Percentiles rank a stretch among this genome's conserved stretches.
Evolutionary conservation across 23 red algal genomes (phyloP).

Genomic region (Gracilaria gracilis): DNA sequence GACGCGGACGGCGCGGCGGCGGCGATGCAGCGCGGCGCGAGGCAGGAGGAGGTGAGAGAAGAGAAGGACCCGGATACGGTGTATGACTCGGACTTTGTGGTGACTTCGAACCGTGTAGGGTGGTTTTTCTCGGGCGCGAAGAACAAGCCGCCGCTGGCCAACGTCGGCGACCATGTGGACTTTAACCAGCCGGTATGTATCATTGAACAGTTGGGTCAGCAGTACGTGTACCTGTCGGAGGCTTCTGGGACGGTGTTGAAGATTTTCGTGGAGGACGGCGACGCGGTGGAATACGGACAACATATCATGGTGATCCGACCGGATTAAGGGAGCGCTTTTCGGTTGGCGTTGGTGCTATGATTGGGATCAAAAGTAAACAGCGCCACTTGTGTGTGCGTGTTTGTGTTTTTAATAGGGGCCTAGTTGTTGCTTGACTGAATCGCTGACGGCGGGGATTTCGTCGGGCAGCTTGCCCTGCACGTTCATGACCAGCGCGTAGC

Average conservation of each 20-base stretch:
- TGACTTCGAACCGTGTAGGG: conserved; percentile 84
- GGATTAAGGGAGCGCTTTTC: conserved; percentile 57
- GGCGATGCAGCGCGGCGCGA: not conserved
- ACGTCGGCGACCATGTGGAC: conserved; percentile 80
- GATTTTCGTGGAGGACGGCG: conserved; percentile 93
- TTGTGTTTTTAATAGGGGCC: conserved; percentile 61
- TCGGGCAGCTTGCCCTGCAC: conserved; percentile 81
- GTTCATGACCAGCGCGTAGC: conserved; percentile 75
- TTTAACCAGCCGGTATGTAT: conserved; percentile 92
- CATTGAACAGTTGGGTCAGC: conserved; percentile 91
- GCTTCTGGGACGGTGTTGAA: conserved; percentile 84
- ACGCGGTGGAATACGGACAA: conserved; percentile 87
- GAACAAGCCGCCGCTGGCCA: conserved; percentile 86
- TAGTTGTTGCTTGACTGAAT: conserved; percentile 81
- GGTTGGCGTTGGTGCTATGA: too few relatives aligned
- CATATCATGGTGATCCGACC: conserved; percentile 88
- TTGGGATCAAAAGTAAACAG: not conserved
- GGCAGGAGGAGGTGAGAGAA: too few relatives aligned
- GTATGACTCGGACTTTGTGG: conserved; percentile 81
- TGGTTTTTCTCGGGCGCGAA: conserved; percentile 83
- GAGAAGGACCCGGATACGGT: conserved; percentile 40
- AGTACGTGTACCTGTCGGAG: conserved; percentile 92
- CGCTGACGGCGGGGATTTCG: conserved; percentile 85
- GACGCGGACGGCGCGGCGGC: conserved; percentile 2
- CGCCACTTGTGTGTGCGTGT: not conserved